A percentile compares a stretch with the other conserved stretches of the same genome.
phyloP scores from a whole-genome alignment of 345 rosid species.

The Rhodamnia rubescens region DNA sequence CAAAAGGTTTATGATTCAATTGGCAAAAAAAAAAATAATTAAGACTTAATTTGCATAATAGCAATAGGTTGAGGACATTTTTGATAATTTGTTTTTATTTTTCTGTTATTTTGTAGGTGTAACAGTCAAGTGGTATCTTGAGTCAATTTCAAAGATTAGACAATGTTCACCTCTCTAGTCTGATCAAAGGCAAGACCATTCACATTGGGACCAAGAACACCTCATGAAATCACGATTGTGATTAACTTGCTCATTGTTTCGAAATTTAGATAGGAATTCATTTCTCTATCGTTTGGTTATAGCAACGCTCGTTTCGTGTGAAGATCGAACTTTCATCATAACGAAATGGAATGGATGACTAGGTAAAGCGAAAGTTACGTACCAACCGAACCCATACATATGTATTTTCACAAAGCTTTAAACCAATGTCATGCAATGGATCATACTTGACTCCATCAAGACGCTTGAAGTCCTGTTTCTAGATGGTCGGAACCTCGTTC shows the following conservation, averaged over 20 bases:
- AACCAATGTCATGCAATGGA: not conserved
- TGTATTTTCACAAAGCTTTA: not conserved
- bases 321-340: not conserved
- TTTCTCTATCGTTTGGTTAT: not conserved
- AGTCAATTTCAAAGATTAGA: not conserved
- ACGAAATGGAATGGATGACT: not conserved
- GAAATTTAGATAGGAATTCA: accelerated
- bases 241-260: not conserved
- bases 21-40: no score
- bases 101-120: no score
- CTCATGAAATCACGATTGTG: not conserved
- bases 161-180: not conserved
- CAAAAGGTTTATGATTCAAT: no score
- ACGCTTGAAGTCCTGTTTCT: not conserved
- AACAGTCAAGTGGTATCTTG: not conserved
- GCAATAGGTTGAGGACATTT: no score
- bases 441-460: not conserved
- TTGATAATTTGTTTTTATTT: no score
- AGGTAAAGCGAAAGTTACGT: not conserved
- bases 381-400: not conserved
- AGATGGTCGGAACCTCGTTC: not conserved
- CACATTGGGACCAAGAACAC: not conserved
- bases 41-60: no score
- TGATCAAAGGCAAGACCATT: no score
- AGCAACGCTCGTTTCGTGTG: not conserved